Percentiles rank a stretch among this genome's conserved stretches.
phyloP scores from a whole-genome alignment of 2,329 filamentous ascomycete genomes.

The Alternaria conjuncta region DNA sequence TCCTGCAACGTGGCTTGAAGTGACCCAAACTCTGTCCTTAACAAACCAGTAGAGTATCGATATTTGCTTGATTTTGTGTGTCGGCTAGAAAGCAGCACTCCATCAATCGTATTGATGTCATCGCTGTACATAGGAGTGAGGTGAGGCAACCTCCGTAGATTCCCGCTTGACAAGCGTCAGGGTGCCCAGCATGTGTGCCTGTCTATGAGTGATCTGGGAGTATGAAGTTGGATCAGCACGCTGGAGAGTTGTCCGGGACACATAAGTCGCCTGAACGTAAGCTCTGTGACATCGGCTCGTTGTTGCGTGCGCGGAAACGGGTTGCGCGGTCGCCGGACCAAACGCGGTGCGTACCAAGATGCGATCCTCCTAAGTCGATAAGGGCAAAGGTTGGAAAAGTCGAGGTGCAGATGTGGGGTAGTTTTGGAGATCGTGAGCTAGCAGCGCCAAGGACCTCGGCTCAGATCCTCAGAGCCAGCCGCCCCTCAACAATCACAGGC shows the following conservation, averaged over 20 bases:
- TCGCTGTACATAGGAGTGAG: too few relatives aligned
- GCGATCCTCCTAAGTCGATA: not conserved
- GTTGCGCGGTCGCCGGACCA: not conserved
- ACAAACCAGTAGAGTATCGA: too few relatives aligned
- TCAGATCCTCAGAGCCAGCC: not conserved
- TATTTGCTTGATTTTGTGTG: too few relatives aligned
- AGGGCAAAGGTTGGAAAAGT: not conserved
- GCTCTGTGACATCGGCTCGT: not conserved
- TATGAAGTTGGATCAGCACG: too few relatives aligned
- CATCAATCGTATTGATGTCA: too few relatives aligned
- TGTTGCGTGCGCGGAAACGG: not conserved
- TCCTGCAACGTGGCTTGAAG: too few relatives aligned
- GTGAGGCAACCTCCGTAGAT: too few relatives aligned
- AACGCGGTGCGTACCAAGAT: not conserved
- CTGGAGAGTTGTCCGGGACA: not conserved
- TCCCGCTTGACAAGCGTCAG: too few relatives aligned
- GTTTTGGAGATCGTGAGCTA: not conserved
- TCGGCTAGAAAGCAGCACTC: too few relatives aligned
- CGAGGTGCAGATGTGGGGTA: not conserved
- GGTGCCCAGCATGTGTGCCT: too few relatives aligned
- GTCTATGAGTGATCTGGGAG: too few relatives aligned
- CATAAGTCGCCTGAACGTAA: not conserved
- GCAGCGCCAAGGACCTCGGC: constrained; percentile 1
- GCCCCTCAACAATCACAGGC: not conserved
- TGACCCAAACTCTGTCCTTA: too few relatives aligned